Conservation (phyloP, 2,329 filamentous ascomycete species). For the Onygenales sp. region DNA sequence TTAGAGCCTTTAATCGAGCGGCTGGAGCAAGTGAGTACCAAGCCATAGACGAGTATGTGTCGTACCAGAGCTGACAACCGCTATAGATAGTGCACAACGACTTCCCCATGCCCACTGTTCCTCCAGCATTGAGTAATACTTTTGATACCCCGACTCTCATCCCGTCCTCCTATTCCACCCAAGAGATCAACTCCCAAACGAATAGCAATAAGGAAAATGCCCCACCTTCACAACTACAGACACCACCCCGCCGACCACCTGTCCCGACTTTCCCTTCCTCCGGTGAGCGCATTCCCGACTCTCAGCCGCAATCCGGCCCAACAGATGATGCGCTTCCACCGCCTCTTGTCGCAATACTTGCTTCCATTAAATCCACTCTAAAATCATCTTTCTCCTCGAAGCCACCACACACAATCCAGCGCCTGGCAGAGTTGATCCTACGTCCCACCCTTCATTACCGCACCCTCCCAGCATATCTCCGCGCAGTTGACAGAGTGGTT, state of each 20-base stretch:
- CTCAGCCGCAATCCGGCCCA: slow-evolving; percentile 35
- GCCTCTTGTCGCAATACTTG: slow-evolving; percentile 54
- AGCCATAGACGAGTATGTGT: too few species aligned
- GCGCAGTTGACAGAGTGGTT: slow-evolving; percentile 82
- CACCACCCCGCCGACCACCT: slow-evolving; percentile 26
- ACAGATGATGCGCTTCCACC: slow-evolving; percentile 47
- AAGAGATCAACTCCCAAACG: slow-evolving; percentile 19
- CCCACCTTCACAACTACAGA: slow-evolving; percentile 21
- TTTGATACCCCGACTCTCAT: slow-evolving; percentile 18
- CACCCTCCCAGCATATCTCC: slow-evolving; percentile 72
- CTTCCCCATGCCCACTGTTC: slow-evolving; percentile 61
- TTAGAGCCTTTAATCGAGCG: slow-evolving; percentile 56
- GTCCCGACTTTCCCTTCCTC: slow-evolving; percentile 27
- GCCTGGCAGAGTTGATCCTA: slow-evolving; percentile 77
- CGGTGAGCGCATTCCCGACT: slow-evolving; percentile 33
- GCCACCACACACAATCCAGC: slow-evolving; percentile 88
- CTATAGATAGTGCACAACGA: slow-evolving; percentile 62
- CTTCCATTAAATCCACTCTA: slow-evolving; percentile 52
- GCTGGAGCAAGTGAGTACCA: slow-evolving; percentile 51
- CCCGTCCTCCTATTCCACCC: slow-evolving; percentile 14
- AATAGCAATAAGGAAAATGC: slow-evolving; percentile 32
- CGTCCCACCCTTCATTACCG: slow-evolving; percentile 69
- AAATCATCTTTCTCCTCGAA: slow-evolving; percentile 57
- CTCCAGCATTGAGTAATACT: slow-evolving; percentile 32
- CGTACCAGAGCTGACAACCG: neutral